phyloP scores from a whole-genome alignment of 495 filamentous ascomycete genomes.

The Apodospora peruviana region DNA sequence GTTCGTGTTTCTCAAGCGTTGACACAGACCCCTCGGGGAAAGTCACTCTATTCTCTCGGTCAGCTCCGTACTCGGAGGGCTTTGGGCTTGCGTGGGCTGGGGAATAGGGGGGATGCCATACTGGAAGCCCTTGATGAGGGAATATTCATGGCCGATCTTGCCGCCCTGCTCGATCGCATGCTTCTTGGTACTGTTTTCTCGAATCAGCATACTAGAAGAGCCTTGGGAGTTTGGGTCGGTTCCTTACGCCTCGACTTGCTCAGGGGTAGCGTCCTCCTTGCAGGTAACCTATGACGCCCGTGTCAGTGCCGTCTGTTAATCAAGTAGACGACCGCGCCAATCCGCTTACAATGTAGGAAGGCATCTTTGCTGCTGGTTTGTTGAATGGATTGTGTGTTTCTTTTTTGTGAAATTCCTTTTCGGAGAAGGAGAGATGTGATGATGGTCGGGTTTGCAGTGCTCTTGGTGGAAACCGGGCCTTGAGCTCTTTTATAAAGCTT shows the following conservation, averaged over 20 bases:
- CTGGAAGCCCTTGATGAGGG: conserved; percentile 85
- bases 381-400: background rate
- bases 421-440: background rate
- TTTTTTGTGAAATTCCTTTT: background rate
- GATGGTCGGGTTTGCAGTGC: background rate
- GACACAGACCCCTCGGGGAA: conserved; percentile 61
- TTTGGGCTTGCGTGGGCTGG: background rate
- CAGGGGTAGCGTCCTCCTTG: conserved; percentile 56
- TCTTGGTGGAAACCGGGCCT: background rate
- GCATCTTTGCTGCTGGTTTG: conserved; percentile 45
- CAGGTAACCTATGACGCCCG: conserved; percentile 60
- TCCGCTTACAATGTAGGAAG: conserved; percentile 61
- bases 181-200: conserved; percentile 61
- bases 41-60: conserved; percentile 52
- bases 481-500: background rate
- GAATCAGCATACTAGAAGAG: conserved; percentile 6
- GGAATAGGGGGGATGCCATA: conserved; percentile 39
- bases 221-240: background rate
- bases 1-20: conserved; percentile 57
- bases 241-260: conserved; percentile 59
- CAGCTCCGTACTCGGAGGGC: background rate
- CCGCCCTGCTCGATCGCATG: conserved; percentile 65
- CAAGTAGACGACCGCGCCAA: background rate
- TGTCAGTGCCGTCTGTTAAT: conserved; percentile 1
- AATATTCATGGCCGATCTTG: conserved; percentile 75